phyloP scores from a whole-genome alignment of 228 moss, liverwort and hornwort species.

The Sphagnum magellanicum region DNA sequence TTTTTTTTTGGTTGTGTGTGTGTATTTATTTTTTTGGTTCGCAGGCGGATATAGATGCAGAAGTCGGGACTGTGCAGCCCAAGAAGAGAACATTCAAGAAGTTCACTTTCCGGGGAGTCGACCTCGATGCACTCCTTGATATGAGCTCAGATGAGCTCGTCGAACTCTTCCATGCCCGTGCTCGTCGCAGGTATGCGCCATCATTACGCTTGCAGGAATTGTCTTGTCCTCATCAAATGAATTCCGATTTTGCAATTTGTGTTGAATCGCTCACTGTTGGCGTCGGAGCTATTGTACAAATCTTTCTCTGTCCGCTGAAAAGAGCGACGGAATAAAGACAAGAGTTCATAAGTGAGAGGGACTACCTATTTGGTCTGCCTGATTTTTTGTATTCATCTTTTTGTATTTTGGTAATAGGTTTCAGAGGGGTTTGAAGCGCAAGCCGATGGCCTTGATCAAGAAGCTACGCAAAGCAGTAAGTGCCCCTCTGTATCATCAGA shows the following conservation, averaged over 20 bases:
- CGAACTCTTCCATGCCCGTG: slow-evolving; percentile 88
- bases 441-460: slow-evolving; percentile 73
- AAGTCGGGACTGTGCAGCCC: slow-evolving; percentile 59
- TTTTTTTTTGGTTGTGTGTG: too few relatives aligned
- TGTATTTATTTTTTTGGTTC: too few relatives aligned
- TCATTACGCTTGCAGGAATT: too few relatives aligned
- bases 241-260: too few relatives aligned
- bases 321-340: too few relatives aligned
- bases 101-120: slow-evolving; percentile 90
- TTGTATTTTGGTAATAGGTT: slow-evolving; percentile 23
- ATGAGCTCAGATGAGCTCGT: slow-evolving; percentile 94
- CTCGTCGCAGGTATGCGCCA: slow-evolving; percentile 62
- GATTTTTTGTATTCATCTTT: too few relatives aligned
- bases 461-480: slow-evolving; percentile 63
- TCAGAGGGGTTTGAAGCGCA: slow-evolving; percentile 62
- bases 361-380: too few relatives aligned
- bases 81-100: slow-evolving; percentile 99
- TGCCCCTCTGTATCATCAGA: not conserved
- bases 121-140: slow-evolving; percentile 92
- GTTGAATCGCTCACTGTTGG: too few relatives aligned
- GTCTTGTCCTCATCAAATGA: too few relatives aligned
- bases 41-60: slow-evolving; percentile 36
- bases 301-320: too few relatives aligned
- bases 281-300: too few relatives aligned
- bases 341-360: too few relatives aligned